These are phyloP conservation scores for Thecaphora frezii DNA, from an alignment of 1,284 basidiomycete genomes.

Conservation along the genomic window DNA sequence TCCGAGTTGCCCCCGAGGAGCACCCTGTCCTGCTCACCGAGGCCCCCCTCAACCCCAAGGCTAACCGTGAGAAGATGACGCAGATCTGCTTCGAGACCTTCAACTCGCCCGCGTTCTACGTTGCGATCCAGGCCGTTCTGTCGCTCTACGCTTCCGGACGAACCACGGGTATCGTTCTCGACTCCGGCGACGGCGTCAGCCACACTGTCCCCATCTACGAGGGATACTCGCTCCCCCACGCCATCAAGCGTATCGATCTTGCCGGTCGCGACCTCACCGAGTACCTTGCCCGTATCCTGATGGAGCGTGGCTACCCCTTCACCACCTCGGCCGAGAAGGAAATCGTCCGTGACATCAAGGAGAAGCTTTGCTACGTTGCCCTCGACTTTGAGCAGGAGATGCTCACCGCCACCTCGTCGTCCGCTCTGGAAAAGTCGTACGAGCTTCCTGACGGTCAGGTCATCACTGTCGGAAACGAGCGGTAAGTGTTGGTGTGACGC, in stretches of 20 bases:
- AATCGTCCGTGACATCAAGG: slow-evolving; percentile 97
- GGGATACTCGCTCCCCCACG: slow-evolving; percentile 91
- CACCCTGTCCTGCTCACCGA: slow-evolving; percentile 91
- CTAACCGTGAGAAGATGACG: slow-evolving; percentile 93
- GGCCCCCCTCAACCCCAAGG: slow-evolving; percentile 91
- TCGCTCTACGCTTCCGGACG: slow-evolving; percentile 90
- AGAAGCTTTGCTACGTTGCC: slow-evolving; percentile 96
- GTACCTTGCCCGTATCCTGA: slow-evolving; percentile 86
- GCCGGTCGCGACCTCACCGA: slow-evolving; percentile 92
- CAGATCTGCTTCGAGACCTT: slow-evolving; percentile 98
- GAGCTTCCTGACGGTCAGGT: slow-evolving; percentile 95
- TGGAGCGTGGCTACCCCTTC: slow-evolving; percentile 92
- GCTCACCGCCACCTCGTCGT: slow-evolving; percentile 87
- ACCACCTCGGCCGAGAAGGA: slow-evolving; percentile 88
- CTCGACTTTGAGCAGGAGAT: slow-evolving; percentile 96
- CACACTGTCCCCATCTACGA: slow-evolving; percentile 94
- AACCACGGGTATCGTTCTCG: slow-evolving; percentile 87
- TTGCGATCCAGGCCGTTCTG: slow-evolving; percentile 87
- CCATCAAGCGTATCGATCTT: slow-evolving; percentile 90
- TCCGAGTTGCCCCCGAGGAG: slow-evolving; percentile 70
- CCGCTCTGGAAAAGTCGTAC: slow-evolving; percentile 90
- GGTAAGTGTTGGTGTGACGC: slow-evolving; percentile 65
- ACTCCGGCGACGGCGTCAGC: slow-evolving; percentile 90
- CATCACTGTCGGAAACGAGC: slow-evolving; percentile 93
- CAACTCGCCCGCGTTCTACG: slow-evolving; percentile 90